Evolutionary conservation across 208 protist genomes (phyloP), one percentile per base, ranked within the genome.

Genomic region (Crithidia expoeki): DNA sequence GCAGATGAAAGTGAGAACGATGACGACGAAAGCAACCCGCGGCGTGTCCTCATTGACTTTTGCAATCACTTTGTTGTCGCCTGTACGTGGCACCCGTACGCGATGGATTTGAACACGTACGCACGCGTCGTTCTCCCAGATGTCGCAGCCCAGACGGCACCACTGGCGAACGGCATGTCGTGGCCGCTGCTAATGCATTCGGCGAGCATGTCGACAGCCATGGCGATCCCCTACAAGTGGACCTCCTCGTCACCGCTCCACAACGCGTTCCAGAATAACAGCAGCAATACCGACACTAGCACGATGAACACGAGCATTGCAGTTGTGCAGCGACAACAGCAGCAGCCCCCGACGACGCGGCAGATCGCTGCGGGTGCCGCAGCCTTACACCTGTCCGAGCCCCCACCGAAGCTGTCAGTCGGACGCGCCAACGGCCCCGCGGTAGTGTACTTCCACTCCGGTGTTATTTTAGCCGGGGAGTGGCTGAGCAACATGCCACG

Each of bases 401-500:
- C 64, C 14, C 72, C 63, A 21, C n/a, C 64, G 14, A 71, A 42
- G 28, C 17, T 77, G 0, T 21, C 47, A 5, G 72, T 94, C 5
- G 83, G 82, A 17, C 67, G 74, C 53, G 67, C 79, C 17, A 79
- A 79, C 47, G 77, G 78, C 17, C 3, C 59, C 0, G 86, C 81
- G 19, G 49, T 80, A 38, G 82, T 93, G 7, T 73, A 90, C 40
- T 94, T 85, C 63, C 68, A 82, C 11, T 90, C 84, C 4, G 89
- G 89, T 49, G 81, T 94, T 7, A 73, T 78, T 55, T 17, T 94
- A 9, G 63, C 69, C 4, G 77, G 64, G 30, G 61, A 83, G 49
- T 96, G 80, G 74, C 52, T 86, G 30, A 74, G 83, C 58, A 93
- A 94, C 72, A 30, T 77, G 30, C 88, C 81, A 10, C 69, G 77